Base-by-base conservation (phyloP, 345 rosid genomes). In the Camelina laxa region DNA sequence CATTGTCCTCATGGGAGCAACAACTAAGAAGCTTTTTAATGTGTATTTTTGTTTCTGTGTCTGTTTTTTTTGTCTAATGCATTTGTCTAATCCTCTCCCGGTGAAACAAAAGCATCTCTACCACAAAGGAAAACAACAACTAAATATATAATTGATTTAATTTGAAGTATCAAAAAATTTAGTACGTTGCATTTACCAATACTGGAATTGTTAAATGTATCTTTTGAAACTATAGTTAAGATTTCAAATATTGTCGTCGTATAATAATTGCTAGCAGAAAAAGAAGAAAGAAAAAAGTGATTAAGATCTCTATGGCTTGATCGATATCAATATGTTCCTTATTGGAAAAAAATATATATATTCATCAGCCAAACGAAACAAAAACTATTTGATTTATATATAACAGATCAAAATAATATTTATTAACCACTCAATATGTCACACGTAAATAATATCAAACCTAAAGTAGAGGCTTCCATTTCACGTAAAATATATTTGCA, bases 1-100 rank as follows among this genome's bases (percentile, higher is more conserved):
- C 53, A 36, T 66, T 74, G 60, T 66, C 67, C 67, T 73, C 36
- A 54, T 73, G 63, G 56, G 63, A 67, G 66, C 72, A 66, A 65
- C 60, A 6, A 33, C 8, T 74, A 35, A 12, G 35, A 65, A 74
- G 41, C 51, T 35, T 59, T 58, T 57, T 9, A 4, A 48, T 58
- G 14, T 30, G 44, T 48, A n/a, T 24, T 24, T 47, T 66, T 65
- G 55, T 73, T 65, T 62, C 4, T 72, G 54, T 36, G 48, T 47
- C 31, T 35, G 47, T 41, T 4, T 3, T 38, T 3, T 30, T 36
- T 48, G 30, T 59, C 58, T n/a, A 35, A 11, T 56, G 58, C 33
- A 9, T 58, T 50, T 59, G 67, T 39, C 39, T 10, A 48, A 30
- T 50, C 15, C 20, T 50, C 68, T 67, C 61, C 61, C 11, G 62